Evolutionary conservation across 1,284 basidiomycete species (phyloP).

Genomic region (Ceratobasidium sp.): DNA sequence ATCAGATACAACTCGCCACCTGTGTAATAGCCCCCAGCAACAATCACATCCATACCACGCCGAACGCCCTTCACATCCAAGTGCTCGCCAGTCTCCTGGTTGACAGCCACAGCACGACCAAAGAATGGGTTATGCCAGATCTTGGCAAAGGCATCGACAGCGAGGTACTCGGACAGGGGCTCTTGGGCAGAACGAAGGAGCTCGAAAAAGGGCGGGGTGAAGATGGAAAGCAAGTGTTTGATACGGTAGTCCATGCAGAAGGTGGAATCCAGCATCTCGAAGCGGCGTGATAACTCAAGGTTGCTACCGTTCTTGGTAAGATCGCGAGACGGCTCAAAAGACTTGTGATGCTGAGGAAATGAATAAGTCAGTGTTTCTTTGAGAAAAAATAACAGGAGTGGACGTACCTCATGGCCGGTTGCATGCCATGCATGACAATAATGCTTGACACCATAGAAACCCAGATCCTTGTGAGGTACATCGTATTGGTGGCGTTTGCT

Average conservation of each 20-base stretch:
- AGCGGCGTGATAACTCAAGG: not conserved
- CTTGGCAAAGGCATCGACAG: not conserved
- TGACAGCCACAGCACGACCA: not conserved
- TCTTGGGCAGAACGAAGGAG: not conserved
- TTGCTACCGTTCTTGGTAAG: not conserved
- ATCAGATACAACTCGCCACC: not conserved
- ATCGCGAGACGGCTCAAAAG: not conserved
- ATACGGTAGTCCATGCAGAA: not conserved
- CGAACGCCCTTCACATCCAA: not conserved
- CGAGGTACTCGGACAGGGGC: not conserved
- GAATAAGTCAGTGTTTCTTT: too few species aligned
- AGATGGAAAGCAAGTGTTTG: not conserved
- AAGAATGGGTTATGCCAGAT: not conserved
- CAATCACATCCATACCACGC: not conserved
- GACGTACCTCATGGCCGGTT: too few species aligned
- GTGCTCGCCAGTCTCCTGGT: not conserved
- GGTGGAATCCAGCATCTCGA: not conserved
- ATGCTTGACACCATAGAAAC: too few species aligned
- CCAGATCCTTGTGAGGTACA: too few species aligned
- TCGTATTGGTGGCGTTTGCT: too few species aligned
- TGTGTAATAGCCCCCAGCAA: not conserved
- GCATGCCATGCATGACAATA: too few species aligned
- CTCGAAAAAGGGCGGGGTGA: not conserved
- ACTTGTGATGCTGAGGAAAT: not conserved
- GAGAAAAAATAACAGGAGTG: too few species aligned